Base-by-base conservation (phyloP, 2,329 filamentous ascomycete species). In the Colletotrichum higginsianum region DNA sequence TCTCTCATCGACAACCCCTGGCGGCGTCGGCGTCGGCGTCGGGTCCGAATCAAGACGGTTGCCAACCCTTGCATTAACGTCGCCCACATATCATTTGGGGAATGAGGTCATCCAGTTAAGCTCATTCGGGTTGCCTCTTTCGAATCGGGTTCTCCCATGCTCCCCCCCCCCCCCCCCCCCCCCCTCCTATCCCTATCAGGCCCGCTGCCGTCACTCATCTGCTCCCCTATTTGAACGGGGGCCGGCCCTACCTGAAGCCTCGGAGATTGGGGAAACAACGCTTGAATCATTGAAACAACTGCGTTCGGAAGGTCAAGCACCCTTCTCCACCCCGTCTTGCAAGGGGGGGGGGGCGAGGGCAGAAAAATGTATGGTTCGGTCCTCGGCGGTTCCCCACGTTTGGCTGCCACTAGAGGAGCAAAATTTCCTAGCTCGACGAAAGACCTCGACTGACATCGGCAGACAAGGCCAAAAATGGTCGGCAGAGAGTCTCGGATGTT, bases 81-180 rank as follows among this genome's bases (percentile, higher is more conserved):
- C 46, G 35, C 53, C 66, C 38, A 64, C 66, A 47, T 53, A 65
- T 49, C 30, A 55, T 55, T 67, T 47, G 40, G 5, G n/a, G 62
- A 38, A 60, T 53, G 61, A 60, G 38, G 44, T 53, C 42, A 57
- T 67, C 42, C 13, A 12, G 15, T 63, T 23, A 70, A 70, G 67
- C 55, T 61, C 67, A 66, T 55, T 23, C n/a, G 26, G 26, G 26
- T 26, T 26, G 26, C 26, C 26, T 26, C 26, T 26, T 26, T 26
- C 26, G 26, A 26, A 26, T 26, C 26, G 26, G 26, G 26, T 26
- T 26, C 26, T 26, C 26, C 26, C 26, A 26, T 26, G 26, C 26
- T 26, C 3, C 23, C 23, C 23, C 23, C 26, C 23, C 23, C 23
- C 23, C 23, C 23, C n/a, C n/a, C n/a, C n/a, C n/a, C n/a, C n/a